Evolutionary conservation across 306 rosid genomes (phyloP), one percentile per base, ranked within the genome.

Genomic region (Adenanthera pavonina): DNA sequence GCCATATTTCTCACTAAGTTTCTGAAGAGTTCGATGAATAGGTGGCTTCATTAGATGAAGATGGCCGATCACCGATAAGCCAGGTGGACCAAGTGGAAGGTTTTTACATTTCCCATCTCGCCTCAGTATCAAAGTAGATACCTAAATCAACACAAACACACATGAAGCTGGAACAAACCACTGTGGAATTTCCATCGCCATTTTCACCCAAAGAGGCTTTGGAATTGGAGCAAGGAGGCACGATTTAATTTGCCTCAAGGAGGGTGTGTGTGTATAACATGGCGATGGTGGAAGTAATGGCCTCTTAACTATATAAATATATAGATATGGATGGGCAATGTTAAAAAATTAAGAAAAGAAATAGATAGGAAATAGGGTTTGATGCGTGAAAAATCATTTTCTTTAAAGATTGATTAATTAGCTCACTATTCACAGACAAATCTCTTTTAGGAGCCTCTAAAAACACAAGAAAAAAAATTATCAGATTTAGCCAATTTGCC

Each of bases 21-120:
- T 61, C 16, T 80, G 66, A 1, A 76, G 72, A 30, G 77, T 56
- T 2, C 75, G 86, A 64, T 85, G 84, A 34, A 75, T 36, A 6
- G 87, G 89, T 25, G 79, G 49, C 33, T 78, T 78, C 2, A 85
- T 51, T 2, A 85, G 91, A 67, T 85, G 89, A 46, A 88, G 87
- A 48, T 88, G 91, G 15, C 91, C 91, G 6, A 85, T 83, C 13
- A 85, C 5, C 0, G 84, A 89, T 2, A 85, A 70, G 10, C 76
- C 60, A 0, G 76, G 83, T 0, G 84, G 89, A 3, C 84, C 69
- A 1, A 85, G 89, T 8, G 89, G 86, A 0, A 74, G 84, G 36
- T 43, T 83, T 12, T 74, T 49, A 46, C 20, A 69, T 17, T 20
- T 75, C 13, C 54, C 14, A 1, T 59, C 14, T 57, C 43, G 46